Base-by-base conservation (phyloP, 441 rosid genomes). In the Gossypium gossypioides region DNA sequence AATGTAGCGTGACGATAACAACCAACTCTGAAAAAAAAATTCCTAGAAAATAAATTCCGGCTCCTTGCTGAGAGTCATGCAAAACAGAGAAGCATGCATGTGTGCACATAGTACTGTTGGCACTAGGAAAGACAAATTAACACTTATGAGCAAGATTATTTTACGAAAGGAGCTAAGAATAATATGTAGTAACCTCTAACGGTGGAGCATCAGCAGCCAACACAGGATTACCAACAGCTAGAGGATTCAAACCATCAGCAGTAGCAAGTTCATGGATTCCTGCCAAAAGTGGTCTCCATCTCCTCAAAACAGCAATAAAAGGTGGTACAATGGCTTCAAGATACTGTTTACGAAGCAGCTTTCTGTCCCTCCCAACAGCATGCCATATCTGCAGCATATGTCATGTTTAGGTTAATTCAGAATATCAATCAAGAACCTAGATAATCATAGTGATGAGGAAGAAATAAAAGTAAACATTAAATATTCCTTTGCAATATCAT, bases 221-320 rank as follows among this genome's bases (percentile, higher is more conserved):
- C 50, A 98, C 97, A 70, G 89, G 97, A 80, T 96, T 97, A 83
- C 93, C 99, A 74, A 82, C 88, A 63, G 77, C 81, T 76, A 96
- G 98, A 80, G 99, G 99, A 86, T 96, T 96, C 86, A 85, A 79
- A 69, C 99, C 98, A 78, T 93, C 99, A 73, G 97, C 89, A 63
- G 97, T 91, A 75, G 97, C 94, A 84, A 96, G 97, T 81, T 96
- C 99, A 84, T 91, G 96, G 83, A 96, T 93, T 72, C 94, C 94
- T 68, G 98, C 96, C 77, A 93, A 80, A 84, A 90, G 90, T 15
- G 98, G 99, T 72, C 98, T 84, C 99, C 99, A 96, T 81, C 97
- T 91, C 81, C 99, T 86, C 81, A 96, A 82, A 19, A 93, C 89
- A 72, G 99, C 96, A 77, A 96, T 88, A 87, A 93, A 91, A 69